Percentiles rank a stretch among this genome's conserved stretches.
Conservation (phyloP, 1,284 basidiomycete species). For the Pseudozyma flocculosa region DNA sequence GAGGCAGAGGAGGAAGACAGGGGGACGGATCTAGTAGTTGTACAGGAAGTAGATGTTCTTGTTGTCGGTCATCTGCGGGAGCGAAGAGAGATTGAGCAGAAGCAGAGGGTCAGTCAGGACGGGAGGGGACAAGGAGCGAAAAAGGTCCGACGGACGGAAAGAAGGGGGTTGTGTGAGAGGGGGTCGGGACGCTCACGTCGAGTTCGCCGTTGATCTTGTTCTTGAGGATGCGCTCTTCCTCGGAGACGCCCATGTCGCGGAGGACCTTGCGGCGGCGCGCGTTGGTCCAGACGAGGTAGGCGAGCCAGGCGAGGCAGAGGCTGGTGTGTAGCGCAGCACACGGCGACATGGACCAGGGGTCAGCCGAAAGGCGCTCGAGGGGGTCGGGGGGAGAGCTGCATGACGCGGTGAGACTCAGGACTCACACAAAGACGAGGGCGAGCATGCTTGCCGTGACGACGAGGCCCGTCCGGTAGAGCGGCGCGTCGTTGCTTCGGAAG, state of each 20-base stretch:
- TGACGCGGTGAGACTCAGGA: no score
- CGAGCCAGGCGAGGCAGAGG: conserved; percentile 12
- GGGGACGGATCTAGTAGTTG: conserved; percentile 18
- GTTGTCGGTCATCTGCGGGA: conserved; percentile 27
- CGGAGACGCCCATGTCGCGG: conserved; percentile 12
- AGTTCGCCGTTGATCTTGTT: conserved; percentile 29
- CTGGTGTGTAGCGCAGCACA: neutral
- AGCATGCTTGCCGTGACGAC: conserved; percentile 38
- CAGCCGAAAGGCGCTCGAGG: no score
- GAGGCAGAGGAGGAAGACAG: no score
- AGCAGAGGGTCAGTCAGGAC: no score
- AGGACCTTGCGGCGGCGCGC: conserved; percentile 13
- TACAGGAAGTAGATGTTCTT: conserved; percentile 26
- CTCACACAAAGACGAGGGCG: conserved; percentile 8
- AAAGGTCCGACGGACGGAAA: no score
- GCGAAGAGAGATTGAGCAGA: neutral
- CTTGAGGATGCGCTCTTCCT: conserved; percentile 18
- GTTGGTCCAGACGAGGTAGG: conserved; percentile 15
- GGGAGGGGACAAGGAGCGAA: no score
- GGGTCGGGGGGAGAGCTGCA: no score
- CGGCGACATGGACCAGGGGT: neutral
- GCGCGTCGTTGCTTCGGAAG: conserved; percentile 52
- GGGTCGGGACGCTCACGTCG: conserved; percentile 10
- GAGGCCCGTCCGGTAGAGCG: conserved; percentile 49
- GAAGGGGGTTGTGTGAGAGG: no score